These are phyloP conservation scores for Fusarium sp. DNA, from an alignment of 2,329 filamentous ascomycete species.

Conservation along the genomic window DNA sequence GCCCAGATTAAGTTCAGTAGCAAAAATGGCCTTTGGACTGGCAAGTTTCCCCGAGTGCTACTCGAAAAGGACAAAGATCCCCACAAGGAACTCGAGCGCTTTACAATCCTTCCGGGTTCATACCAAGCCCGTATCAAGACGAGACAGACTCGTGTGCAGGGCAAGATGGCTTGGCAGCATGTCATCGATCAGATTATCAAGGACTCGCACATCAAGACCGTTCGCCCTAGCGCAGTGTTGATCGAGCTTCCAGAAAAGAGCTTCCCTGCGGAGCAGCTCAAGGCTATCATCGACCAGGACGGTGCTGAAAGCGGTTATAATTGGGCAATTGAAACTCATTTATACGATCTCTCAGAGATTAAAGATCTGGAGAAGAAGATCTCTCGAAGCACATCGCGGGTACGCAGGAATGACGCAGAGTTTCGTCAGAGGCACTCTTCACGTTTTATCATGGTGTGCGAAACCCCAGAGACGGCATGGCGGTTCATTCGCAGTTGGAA, in stretches of 20 bases:
- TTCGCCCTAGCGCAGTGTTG: slow-evolving; percentile 47
- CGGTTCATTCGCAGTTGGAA: slow-evolving; percentile 59
- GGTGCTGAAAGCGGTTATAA: slow-evolving; percentile 13
- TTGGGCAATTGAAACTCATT: slow-evolving; percentile 23
- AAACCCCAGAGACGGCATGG: slow-evolving; percentile 50
- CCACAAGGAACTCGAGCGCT: slow-evolving; percentile 43
- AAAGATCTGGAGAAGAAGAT: slow-evolving; percentile 4
- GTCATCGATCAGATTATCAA: slow-evolving; percentile 41
- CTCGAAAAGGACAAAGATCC: slow-evolving; percentile 21
- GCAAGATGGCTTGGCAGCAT: slow-evolving; percentile 44
- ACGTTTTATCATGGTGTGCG: slow-evolving; percentile 52
- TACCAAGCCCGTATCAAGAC: slow-evolving; percentile 23
- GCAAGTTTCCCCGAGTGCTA: slow-evolving; percentile 45
- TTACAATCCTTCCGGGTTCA: slow-evolving; percentile 48
- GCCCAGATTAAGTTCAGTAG: slow-evolving; percentile 45
- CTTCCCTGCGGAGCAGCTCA: slow-evolving; percentile 44
- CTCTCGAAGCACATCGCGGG: slow-evolving; percentile 13
- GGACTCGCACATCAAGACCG: slow-evolving; percentile 37
- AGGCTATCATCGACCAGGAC: slow-evolving; percentile 27
- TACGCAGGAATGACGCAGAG: slow-evolving; percentile 18
- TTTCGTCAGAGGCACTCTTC: slow-evolving; percentile 36
- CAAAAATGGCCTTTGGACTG: slow-evolving; percentile 48
- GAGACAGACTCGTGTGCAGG: slow-evolving; percentile 35
- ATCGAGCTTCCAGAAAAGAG: slow-evolving; percentile 47
- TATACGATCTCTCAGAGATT: slow-evolving; percentile 27